Percentiles rank a stretch among this genome's conserved stretches.
Evolutionary conservation across 176 grass and related monocot genomes (phyloP).

Genomic region (Raddia guianensis): DNA sequence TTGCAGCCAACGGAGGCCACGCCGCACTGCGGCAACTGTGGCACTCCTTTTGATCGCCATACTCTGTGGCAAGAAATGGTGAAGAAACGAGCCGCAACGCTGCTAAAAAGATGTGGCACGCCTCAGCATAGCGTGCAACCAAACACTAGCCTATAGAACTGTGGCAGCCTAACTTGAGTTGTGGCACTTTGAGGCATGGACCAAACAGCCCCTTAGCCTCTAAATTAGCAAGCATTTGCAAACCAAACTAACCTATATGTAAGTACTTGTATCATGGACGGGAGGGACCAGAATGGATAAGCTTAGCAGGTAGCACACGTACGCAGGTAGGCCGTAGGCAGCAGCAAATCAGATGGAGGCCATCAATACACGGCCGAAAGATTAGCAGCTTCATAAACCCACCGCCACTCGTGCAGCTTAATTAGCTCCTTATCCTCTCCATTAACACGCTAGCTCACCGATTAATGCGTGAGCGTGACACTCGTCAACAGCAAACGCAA

Average conservation of each 20-base stretch:
- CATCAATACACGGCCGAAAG: slow-evolving; percentile 24
- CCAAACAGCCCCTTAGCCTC: too few species aligned
- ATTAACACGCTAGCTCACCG: not conserved
- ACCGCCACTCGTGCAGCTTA: not conserved
- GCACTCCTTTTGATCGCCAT: too few species aligned
- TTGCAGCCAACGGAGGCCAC: too few species aligned
- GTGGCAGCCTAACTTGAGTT: too few species aligned
- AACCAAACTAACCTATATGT: not conserved
- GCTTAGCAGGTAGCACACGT: too few species aligned
- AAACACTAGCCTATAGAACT: too few species aligned
- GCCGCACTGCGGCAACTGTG: too few species aligned
- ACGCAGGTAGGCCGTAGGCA: not conserved
- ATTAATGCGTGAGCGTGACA: not conserved
- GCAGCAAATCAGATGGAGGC: not conserved
- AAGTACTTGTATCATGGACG: not conserved
- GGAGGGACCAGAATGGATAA: not conserved
- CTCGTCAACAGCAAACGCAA: not conserved
- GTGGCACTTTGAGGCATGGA: too few species aligned
- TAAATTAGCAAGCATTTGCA: not conserved
- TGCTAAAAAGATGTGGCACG: too few species aligned
- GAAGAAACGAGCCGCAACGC: too few species aligned
- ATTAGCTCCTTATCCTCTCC: not conserved
- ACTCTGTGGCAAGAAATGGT: too few species aligned
- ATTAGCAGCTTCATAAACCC: slow-evolving; percentile 36
- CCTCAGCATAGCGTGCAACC: too few species aligned